Percentiles rank a stretch among this genome's conserved stretches.
Evolutionary conservation across 495 filamentous ascomycete genomes (phyloP).

Genomic region (Monascus purpureus): DNA sequence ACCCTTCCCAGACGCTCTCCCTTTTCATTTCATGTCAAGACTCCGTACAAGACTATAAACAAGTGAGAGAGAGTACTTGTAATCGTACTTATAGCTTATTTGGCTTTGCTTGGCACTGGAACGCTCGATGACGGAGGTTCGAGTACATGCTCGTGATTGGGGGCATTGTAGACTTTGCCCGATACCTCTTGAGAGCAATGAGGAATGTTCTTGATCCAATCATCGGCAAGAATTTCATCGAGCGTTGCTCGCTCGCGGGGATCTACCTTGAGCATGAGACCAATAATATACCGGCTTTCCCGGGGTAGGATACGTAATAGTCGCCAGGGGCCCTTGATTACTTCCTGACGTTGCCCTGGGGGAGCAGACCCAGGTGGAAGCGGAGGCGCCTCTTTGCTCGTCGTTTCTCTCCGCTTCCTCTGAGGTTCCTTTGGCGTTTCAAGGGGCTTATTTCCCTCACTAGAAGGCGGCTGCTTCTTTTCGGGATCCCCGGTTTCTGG

Average conservation of each 20-base stretch:
- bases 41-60: too few relatives aligned
- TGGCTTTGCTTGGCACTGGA: conserved; percentile 31
- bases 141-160: conserved; percentile 47
- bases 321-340: conserved; percentile 87
- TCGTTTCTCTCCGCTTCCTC: conserved; percentile 19
- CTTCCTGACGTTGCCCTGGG: conserved; percentile 42
- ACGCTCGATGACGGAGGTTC: conserved; percentile 39
- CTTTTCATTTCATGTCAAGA: too few relatives aligned
- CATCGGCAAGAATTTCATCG: conserved; percentile 70
- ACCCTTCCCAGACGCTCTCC: not conserved
- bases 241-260: conserved; percentile 73
- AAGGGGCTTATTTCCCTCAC: conserved; percentile 9
- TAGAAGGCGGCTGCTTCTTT: conserved; percentile 6
- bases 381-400: conserved; percentile 37
- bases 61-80: not conserved
- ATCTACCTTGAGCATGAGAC: conserved; percentile 82
- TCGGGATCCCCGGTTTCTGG: too few relatives aligned
- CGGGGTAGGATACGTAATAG: conserved; percentile 82
- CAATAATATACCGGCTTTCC: conserved; percentile 80
- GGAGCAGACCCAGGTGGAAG: conserved; percentile 15
- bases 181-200: conserved; percentile 48
- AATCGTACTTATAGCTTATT: conserved; percentile 1
- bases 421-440: conserved; percentile 8
- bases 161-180: conserved; percentile 37
- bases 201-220: conserved; percentile 68